Evolutionary conservation across 495 filamentous ascomycete species (phyloP).

Genomic region (Pseudoneurospora amorphoporcata): DNA sequence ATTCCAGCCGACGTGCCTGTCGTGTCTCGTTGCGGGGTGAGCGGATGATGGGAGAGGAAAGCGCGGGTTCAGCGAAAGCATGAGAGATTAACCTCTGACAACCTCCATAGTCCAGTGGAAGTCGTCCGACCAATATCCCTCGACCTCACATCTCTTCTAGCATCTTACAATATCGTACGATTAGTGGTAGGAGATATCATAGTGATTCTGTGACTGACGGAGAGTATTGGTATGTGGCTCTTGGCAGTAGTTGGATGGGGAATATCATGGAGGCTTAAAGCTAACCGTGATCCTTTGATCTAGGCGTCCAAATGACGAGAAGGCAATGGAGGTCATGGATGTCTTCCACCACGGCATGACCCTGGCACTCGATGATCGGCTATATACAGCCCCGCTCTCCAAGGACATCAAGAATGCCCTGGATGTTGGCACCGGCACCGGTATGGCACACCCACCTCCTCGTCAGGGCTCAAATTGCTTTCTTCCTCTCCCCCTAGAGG

Average conservation of each 20-base stretch:
- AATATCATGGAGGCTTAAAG: neutral
- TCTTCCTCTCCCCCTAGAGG: neutral
- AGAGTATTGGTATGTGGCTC: slow-evolving; percentile 18
- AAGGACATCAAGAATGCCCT: slow-evolving; percentile 36
- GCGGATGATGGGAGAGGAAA: no score
- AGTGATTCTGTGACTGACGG: slow-evolving; percentile 8
- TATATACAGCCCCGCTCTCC: slow-evolving; percentile 45
- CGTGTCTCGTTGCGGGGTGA: no score
- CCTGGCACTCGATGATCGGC: slow-evolving; percentile 34
- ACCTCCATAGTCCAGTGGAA: no score
- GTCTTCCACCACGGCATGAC: slow-evolving; percentile 21
- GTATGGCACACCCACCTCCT: slow-evolving; percentile 3
- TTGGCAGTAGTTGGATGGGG: no score
- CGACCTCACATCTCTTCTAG: slow-evolving; percentile 26
- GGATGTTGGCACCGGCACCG: slow-evolving; percentile 52
- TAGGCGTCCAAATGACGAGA: slow-evolving; percentile 25
- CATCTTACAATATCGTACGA: slow-evolving; percentile 24
- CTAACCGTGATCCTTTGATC: neutral
- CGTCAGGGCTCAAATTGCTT: neutral
- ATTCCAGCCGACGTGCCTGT: no score
- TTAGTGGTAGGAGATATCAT: slow-evolving; percentile 22
- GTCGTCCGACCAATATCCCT: no score
- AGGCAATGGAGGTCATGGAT: slow-evolving; percentile 7
- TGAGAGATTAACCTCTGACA: no score
- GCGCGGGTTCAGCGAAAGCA: no score